These are phyloP conservation scores for Detonula confervacea DNA, from an alignment of 352 stramenopile genomes.

Conservation along the genomic window DNA sequence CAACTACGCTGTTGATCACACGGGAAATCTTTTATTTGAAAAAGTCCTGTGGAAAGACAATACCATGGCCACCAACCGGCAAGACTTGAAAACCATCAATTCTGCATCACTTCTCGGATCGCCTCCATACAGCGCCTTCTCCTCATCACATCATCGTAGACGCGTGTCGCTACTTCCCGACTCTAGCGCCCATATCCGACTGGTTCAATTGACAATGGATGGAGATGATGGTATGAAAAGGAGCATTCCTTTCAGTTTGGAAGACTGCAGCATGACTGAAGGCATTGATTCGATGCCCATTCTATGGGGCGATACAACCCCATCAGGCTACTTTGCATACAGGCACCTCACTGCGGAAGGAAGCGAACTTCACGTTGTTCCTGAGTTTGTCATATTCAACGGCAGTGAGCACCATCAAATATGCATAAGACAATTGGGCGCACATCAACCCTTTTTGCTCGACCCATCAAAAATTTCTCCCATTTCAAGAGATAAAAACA, in stretches of 20 bases:
- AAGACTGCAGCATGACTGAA: conserved; percentile 76
- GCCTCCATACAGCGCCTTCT: conserved; percentile 78
- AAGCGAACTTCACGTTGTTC: conserved; percentile 82
- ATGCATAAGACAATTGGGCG: conserved; percentile 68
- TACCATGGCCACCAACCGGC: conserved; percentile 1
- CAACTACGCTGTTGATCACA: conserved; percentile 85
- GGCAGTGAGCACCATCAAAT: conserved; percentile 68
- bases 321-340: conserved; percentile 82
- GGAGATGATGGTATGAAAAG: conserved; percentile 68
- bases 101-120: conserved; percentile 28
- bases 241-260: conserved; percentile 78
- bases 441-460: conserved; percentile 44
- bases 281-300: conserved; percentile 79
- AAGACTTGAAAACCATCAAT: conserved; percentile 29
- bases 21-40: conserved; percentile 82
- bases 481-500: conserved; percentile 61
- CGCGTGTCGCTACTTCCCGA: conserved; percentile 78
- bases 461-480: conserved; percentile 60
- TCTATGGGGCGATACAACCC: conserved; percentile 70
- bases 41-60: conserved; percentile 53
- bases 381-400: conserved; percentile 86
- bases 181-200: conserved; percentile 56
- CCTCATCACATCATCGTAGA: conserved; percentile 58
- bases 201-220: conserved; percentile 84
- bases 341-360: conserved; percentile 75